Base-by-base conservation (phyloP, 345 rosid genomes). In the Bruguiera sexangula region DNA sequence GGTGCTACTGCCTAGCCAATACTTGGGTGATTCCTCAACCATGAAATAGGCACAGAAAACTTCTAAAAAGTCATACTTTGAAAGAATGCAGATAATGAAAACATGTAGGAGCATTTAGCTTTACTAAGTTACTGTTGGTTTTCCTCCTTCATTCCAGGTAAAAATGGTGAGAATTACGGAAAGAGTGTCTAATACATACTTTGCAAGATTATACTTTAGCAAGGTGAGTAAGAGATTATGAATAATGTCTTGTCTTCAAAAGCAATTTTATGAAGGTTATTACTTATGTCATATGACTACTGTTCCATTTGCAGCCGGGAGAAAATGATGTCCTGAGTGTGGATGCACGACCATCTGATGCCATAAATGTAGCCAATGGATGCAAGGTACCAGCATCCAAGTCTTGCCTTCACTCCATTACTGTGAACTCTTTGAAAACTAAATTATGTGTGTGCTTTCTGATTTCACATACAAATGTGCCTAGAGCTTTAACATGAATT, bases 331-430 rank as follows among this genome's bases (percentile, higher is more conserved):
- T 76, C 72, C 71, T 85, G 53, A 83, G 81, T 74, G 79, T 91
- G 69, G 96, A 94, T 80, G 76, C 86, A n/a, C 85, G 88, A 62
- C 93, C 98, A 31, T 94, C 97, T 27, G 97, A 91, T 84, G 98
- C 97, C 73, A 88, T 94, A 75, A 88, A 88, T 65, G 75, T 94
- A 67, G 98, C 96, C 55, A 79, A 71, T 59, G 82, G 84, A 83
- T 85, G 88, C 73, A 76, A 86, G 88, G 94, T 86, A 77, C 60
- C 54, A 48, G 36, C 39, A 27, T 63, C n/a, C 55, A 2, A 11
- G 32, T 6, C 26, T 21, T 29, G 29, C 48, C 55, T n/a, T 20
- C 26, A 6, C 48, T 43, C 48, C 18, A 13, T 43, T 43, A 43
- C 19, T 3, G 18, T 13, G 18, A 43, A 13, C 15, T 43, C 16